phyloP scores from a whole-genome alignment of 2,329 filamentous ascomycete genomes.

The Pseudogymnoascus sp. region DNA sequence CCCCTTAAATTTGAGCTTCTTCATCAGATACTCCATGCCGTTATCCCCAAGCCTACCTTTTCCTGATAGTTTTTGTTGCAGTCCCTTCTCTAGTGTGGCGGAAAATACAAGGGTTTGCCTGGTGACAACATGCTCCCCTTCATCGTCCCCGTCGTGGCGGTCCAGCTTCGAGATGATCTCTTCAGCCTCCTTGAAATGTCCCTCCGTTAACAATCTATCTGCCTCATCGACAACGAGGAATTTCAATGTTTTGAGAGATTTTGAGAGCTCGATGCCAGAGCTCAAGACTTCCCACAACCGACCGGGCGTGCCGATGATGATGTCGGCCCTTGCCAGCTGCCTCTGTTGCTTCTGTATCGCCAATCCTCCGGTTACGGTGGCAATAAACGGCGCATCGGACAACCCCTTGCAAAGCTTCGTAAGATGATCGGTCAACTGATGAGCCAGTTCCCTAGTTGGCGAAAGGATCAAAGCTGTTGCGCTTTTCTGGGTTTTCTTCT shows the following conservation, averaged over 20 bases:
- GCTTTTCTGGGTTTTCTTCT: conserved; percentile 29
- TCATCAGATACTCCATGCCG: conserved; percentile 86
- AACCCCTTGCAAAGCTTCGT: conserved; percentile 60
- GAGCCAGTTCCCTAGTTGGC: conserved; percentile 86
- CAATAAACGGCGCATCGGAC: conserved; percentile 59
- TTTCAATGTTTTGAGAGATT: conserved; percentile 61
- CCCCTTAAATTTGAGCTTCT: conserved; percentile 80
- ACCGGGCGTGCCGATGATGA: conserved; percentile 88
- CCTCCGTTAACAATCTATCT: conserved; percentile 81
- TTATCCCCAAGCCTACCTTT: conserved; percentile 58
- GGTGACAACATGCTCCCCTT: conserved; percentile 36
- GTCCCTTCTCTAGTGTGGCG: conserved; percentile 82
- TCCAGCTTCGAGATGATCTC: conserved; percentile 80
- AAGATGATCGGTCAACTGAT: conserved; percentile 81
- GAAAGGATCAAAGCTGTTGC: conserved; percentile 77
- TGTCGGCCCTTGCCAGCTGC: conserved; percentile 72
- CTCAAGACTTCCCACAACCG: conserved; percentile 91
- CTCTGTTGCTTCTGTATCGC: conserved; percentile 94
- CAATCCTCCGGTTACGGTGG: conserved; percentile 82
- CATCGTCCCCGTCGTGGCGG: conserved; percentile 43
- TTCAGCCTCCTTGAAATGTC: conserved; percentile 89
- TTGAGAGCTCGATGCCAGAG: conserved; percentile 59
- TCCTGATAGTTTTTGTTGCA: conserved; percentile 84
- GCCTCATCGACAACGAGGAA: conserved; percentile 93
- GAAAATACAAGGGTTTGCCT: conserved; percentile 94